Percentiles rank a stretch among this genome's conserved stretches.
phyloP scores from a whole-genome alignment of 306 rosid genomes.

The Sechiopsis laciniata region DNA sequence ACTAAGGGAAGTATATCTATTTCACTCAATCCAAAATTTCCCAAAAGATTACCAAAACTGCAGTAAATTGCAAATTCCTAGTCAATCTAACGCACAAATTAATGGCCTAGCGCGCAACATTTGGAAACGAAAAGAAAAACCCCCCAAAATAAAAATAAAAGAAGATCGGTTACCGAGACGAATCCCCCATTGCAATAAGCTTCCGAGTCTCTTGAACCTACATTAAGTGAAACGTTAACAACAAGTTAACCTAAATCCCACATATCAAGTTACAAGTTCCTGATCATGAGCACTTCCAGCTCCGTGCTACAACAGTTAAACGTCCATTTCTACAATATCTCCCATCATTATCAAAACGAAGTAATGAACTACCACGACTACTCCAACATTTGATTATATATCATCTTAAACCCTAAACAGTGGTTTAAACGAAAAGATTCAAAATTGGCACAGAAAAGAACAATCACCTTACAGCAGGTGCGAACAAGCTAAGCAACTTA shows the following conservation, averaged over 20 bases:
- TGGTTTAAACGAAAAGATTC: background rate
- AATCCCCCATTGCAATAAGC: slow-evolving; percentile 8
- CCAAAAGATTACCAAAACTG: background rate
- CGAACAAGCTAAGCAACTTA: background rate
- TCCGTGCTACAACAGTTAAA: background rate
- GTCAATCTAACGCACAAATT: background rate
- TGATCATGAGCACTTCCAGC: slow-evolving; percentile 16
- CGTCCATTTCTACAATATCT: slow-evolving; percentile 7
- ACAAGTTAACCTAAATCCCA: background rate
- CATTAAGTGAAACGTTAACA: background rate
- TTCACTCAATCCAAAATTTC: background rate
- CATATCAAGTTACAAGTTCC: background rate
- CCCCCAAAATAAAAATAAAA: background rate
- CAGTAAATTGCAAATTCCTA: background rate
- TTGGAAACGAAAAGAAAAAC: background rate
- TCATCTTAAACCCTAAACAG: slow-evolving; percentile 11
- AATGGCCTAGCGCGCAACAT: background rate
- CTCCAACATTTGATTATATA: no score
- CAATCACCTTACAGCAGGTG: background rate
- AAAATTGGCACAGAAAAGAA: background rate
- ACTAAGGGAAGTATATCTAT: background rate
- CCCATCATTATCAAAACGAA: slow-evolving; percentile 5
- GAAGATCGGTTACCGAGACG: background rate
- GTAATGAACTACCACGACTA: background rate
- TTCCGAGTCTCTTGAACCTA: background rate